Percentiles rank a stretch among this genome's conserved stretches.
phyloP scores from a whole-genome alignment of 768 basidiomycete species.

The Scleroderma citrinum region DNA sequence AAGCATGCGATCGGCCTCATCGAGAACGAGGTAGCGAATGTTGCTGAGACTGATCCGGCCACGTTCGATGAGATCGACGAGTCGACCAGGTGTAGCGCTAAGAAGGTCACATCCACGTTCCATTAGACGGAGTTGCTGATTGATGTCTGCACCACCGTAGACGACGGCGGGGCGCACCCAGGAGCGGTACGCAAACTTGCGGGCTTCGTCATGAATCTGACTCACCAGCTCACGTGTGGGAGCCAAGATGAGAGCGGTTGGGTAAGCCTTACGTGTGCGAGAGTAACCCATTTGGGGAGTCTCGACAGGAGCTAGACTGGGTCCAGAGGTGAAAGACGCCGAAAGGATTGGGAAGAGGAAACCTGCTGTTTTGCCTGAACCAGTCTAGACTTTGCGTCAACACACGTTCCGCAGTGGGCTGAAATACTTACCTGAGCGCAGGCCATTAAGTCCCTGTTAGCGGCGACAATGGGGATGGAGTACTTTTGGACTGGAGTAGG shows the following conservation, averaged over 20 bases:
- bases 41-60: constrained; percentile 95
- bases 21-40: constrained; percentile 95
- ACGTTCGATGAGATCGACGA: constrained; percentile 97
- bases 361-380: constrained; percentile 98
- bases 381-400: constrained; percentile 56
- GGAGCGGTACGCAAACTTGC: constrained; percentile 98
- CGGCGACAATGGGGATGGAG: constrained; percentile 96
- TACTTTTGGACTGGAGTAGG: constrained; percentile 99
- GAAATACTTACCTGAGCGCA: constrained; percentile 70
- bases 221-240: constrained; percentile 98
- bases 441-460: constrained; percentile 86
- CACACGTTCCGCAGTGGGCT: neutral
- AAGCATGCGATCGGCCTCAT: constrained; percentile 99
- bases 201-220: constrained; percentile 98
- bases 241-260: constrained; percentile 94
- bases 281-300: constrained; percentile 44
- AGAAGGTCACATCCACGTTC: constrained; percentile 97
- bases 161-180: constrained; percentile 99
- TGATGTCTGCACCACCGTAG: constrained; percentile 98
- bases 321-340: constrained; percentile 82
- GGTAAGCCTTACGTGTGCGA: constrained; percentile 84
- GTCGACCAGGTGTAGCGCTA: constrained; percentile 94
- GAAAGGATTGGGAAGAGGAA: constrained; percentile 99
- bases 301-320: constrained; percentile 60
- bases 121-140: constrained; percentile 85